Percentiles rank a stretch among this genome's conserved stretches.
These are phyloP conservation scores for Hondaea fermentalgiana DNA, from an alignment of 108 stramenopile species.

Conservation along the genomic window DNA sequence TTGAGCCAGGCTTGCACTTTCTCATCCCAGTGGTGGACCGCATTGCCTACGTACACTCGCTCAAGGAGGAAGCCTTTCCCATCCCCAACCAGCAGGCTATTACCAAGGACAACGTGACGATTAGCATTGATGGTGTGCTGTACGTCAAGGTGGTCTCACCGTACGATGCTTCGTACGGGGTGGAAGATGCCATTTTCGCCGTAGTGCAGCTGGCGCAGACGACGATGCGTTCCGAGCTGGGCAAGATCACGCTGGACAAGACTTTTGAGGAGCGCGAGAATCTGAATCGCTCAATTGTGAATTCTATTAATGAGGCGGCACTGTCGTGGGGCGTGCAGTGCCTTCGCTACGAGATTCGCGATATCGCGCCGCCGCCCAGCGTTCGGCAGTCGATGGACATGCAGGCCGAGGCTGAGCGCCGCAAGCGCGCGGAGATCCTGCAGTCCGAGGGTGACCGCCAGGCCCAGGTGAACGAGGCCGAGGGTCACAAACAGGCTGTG, in stretches of 20 bases:
- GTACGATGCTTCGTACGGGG: constrained; percentile 23
- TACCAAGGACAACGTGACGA: constrained; percentile 30
- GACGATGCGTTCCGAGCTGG: constrained; percentile 27
- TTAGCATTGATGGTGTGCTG: constrained; percentile 26
- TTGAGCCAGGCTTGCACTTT: constrained; percentile 27
- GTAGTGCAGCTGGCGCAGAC: constrained; percentile 29
- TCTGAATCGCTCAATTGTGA: constrained; percentile 12
- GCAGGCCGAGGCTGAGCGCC: constrained; percentile 30
- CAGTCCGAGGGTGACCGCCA: constrained; percentile 20
- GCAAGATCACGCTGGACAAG: constrained; percentile 27
- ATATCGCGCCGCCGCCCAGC: constrained; percentile 18
- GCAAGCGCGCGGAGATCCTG: constrained; percentile 26
- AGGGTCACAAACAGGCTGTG: constrained; percentile 9
- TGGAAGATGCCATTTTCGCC: constrained; percentile 23
- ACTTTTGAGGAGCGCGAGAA: constrained; percentile 26
- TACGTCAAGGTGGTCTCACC: constrained; percentile 8
- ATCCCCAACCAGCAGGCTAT: constrained; percentile 19
- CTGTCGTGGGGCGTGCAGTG: constrained; percentile 23
- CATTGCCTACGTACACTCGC: constrained; percentile 23
- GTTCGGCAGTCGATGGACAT: constrained; percentile 27
- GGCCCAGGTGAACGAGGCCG: constrained; percentile 19
- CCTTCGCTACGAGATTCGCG: constrained; percentile 28
- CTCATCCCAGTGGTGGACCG: constrained; percentile 21
- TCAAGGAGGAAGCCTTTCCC: constrained; percentile 26
- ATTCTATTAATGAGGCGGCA: constrained; percentile 22